Conservation (phyloP, 352 stramenopile genomes). For the Phytophthora aleatoria region DNA sequence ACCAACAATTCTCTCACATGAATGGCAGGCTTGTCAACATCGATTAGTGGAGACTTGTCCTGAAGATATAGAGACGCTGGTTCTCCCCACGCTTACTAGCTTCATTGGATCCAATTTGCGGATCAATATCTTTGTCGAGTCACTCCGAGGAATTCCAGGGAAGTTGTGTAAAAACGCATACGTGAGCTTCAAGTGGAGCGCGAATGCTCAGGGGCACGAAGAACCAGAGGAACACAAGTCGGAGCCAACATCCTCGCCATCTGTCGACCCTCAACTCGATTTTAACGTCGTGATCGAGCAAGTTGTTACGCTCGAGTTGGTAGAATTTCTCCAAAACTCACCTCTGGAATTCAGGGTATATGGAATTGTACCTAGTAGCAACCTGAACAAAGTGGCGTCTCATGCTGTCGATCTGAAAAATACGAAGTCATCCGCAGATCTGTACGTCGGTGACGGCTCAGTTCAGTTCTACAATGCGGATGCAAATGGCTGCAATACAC, state of each 20-base stretch:
- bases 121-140: slow-evolving; percentile 54
- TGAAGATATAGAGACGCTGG: slow-evolving; percentile 40
- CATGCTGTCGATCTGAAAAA: slow-evolving; percentile 43
- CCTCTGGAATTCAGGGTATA: slow-evolving; percentile 68
- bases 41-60: slow-evolving; percentile 61
- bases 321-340: slow-evolving; percentile 43
- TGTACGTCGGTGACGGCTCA: slow-evolving; percentile 31
- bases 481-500: slow-evolving; percentile 33
- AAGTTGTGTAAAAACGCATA: slow-evolving; percentile 77
- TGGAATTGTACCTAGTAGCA: slow-evolving; percentile 78
- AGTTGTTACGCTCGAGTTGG: slow-evolving; percentile 53
- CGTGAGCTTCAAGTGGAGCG: slow-evolving; percentile 59
- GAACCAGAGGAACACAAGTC: slow-evolving; percentile 52
- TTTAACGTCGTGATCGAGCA: slow-evolving; percentile 64
- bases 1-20: slow-evolving; percentile 67
- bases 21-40: slow-evolving; percentile 77
- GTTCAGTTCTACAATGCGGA: slow-evolving; percentile 69
- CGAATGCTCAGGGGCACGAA: slow-evolving; percentile 1
- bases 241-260: slow-evolving; percentile 44
- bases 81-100: slow-evolving; percentile 46
- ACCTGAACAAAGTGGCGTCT: slow-evolving; percentile 74
- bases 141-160: slow-evolving; percentile 62
- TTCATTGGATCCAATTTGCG: slow-evolving; percentile 66
- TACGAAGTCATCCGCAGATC: slow-evolving; percentile 19
- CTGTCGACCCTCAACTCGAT: slow-evolving; percentile 64